These are phyloP conservation scores for Aspergillus indologenus DNA, from an alignment of 495 filamentous ascomycete genomes.

Conservation along the genomic window DNA sequence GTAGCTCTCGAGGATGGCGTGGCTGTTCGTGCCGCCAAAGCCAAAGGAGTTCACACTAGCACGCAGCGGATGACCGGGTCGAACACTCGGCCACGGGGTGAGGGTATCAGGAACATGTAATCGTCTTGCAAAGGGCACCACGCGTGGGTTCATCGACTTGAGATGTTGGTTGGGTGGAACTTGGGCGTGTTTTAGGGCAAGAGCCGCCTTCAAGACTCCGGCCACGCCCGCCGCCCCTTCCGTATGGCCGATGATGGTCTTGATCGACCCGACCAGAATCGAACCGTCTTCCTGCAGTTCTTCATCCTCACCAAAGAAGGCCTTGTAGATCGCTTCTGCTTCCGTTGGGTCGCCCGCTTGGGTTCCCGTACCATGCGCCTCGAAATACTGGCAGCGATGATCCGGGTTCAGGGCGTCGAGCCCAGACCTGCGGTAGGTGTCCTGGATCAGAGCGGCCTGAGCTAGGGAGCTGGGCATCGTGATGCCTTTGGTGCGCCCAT, in stretches of 20 bases:
- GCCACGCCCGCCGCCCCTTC: conserved; percentile 39
- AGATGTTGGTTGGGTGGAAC: conserved; percentile 57
- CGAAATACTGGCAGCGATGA: conserved; percentile 33
- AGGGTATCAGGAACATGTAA: conserved; percentile 15
- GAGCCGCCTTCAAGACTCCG: conserved; percentile 27
- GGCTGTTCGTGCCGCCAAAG: conserved; percentile 64
- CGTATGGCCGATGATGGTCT: conserved; percentile 57
- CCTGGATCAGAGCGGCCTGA: conserved; percentile 27
- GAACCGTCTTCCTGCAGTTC: no score
- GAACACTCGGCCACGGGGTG: conserved; percentile 16
- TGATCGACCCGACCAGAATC: conserved; percentile 50
- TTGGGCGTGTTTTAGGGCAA: conserved; percentile 42
- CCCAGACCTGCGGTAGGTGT: conserved; percentile 35
- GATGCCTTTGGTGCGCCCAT: conserved; percentile 27
- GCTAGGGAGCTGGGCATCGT: conserved; percentile 31
- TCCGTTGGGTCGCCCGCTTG: conserved; percentile 36
- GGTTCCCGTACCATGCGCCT: no score
- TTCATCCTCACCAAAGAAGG: no score
- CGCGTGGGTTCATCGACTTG: conserved; percentile 37
- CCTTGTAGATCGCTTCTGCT: conserved; percentile 19
- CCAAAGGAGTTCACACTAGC: conserved; percentile 44
- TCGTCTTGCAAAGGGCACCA: conserved; percentile 9
- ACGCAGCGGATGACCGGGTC: conserved; percentile 41
- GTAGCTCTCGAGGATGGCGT: conserved; percentile 54
- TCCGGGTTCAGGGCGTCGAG: conserved; percentile 3